Conservation (phyloP, 2,329 filamentous ascomycete genomes). For the Conoideocrella luteorostrata region DNA sequence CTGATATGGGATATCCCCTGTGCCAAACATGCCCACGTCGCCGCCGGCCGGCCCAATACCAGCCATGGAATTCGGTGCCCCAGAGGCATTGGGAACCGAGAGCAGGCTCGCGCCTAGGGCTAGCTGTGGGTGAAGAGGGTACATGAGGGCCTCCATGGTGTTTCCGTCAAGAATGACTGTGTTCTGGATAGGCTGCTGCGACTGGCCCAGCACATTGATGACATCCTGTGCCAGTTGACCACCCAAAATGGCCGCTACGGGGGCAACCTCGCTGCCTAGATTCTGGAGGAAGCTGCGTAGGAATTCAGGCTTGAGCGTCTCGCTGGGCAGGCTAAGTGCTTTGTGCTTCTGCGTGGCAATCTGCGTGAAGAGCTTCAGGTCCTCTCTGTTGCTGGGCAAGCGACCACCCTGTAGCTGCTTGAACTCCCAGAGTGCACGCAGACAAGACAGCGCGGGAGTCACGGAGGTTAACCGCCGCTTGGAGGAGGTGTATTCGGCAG, state of each 20-base stretch:
- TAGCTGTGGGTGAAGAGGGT: constrained; percentile 69
- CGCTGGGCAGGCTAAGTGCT: constrained; percentile 61
- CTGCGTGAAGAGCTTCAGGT: constrained; percentile 70
- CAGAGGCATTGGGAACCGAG: constrained; percentile 15
- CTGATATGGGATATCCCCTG: background rate
- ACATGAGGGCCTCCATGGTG: constrained; percentile 69
- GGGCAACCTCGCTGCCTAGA: constrained; percentile 74
- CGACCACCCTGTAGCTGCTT: constrained; percentile 44
- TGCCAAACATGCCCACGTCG: background rate
- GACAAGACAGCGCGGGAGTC: constrained; percentile 76
- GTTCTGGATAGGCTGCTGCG: constrained; percentile 94
- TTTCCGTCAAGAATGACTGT: constrained; percentile 87
- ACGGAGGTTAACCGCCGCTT: constrained; percentile 67
- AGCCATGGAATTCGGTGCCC: background rate
- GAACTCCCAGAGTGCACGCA: constrained; percentile 88
- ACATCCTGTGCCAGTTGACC: constrained; percentile 92
- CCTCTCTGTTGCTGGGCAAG: constrained; percentile 52
- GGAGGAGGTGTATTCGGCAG: constrained; percentile 59
- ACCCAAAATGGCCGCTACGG: constrained; percentile 82
- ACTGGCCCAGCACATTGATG: constrained; percentile 87
- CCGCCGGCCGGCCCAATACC: background rate
- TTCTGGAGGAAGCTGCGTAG: constrained; percentile 83
- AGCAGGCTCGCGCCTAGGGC: constrained; percentile 44
- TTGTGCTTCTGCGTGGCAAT: constrained; percentile 73
- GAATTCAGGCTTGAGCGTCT: constrained; percentile 64